Evolutionary conservation across 202 grass and related monocot species (phyloP).

Genomic region (Musa balbisiana): DNA sequence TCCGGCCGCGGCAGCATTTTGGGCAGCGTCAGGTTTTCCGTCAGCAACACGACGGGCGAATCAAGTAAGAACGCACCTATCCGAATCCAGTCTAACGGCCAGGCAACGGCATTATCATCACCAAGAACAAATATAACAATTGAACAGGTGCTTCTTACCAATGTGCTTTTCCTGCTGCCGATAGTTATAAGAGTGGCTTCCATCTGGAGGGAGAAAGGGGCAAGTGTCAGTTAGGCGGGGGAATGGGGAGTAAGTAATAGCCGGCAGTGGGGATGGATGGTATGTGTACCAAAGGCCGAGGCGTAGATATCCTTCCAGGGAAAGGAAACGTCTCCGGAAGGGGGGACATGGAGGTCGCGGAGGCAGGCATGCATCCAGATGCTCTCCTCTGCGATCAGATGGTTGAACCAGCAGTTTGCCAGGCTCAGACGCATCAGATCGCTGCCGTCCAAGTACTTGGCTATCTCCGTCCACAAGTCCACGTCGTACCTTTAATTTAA

Average conservation of each 20-base stretch:
- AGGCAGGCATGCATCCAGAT: conserved; percentile 82
- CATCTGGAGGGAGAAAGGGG: conserved; percentile 32
- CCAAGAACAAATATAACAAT: background rate
- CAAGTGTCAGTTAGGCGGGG: conserved; percentile 22
- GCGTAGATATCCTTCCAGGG: conserved; percentile 71
- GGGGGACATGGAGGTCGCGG: conserved; percentile 55
- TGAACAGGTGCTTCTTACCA: conserved; percentile 32
- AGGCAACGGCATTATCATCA: background rate
- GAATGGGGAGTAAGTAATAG: too few species aligned
- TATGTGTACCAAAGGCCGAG: conserved; percentile 50
- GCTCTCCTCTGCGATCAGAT: conserved; percentile 55
- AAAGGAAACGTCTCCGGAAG: conserved; percentile 31
- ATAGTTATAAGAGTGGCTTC: conserved; percentile 52
- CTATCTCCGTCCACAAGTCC: conserved; percentile 88
- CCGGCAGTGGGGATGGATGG: background rate
- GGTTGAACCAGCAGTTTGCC: conserved; percentile 59
- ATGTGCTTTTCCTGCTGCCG: conserved; percentile 54
- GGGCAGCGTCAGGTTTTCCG: conserved; percentile 48
- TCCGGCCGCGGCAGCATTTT: conserved; percentile 27
- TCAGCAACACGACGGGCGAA: conserved; percentile 43
- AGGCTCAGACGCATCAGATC: conserved; percentile 61
- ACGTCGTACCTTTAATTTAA: conserved; percentile 44
- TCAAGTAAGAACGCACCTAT: conserved; percentile 71
- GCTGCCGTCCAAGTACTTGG: conserved; percentile 60
- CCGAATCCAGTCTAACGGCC: conserved; percentile 50